phyloP scores from a whole-genome alignment of 2,329 filamentous ascomycete species.

The Botrytis paeoniae region DNA sequence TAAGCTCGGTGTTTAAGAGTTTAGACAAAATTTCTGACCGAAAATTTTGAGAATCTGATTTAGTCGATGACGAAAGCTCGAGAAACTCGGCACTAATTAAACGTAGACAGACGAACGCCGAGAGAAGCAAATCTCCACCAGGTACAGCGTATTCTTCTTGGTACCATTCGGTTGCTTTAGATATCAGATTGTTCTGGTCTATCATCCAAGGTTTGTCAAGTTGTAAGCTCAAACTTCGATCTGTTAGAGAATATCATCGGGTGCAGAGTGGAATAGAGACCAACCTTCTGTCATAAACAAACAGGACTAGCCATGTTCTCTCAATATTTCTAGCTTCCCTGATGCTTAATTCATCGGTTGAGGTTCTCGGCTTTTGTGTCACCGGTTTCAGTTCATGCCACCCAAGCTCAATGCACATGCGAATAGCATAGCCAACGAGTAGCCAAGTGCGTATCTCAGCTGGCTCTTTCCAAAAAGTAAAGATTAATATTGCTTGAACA shows the following conservation, averaged over 20 bases:
- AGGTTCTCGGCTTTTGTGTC: slow-evolving; percentile 17
- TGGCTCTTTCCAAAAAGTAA: slow-evolving; percentile 45
- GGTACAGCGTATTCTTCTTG: slow-evolving; percentile 35
- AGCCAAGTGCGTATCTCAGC: slow-evolving; percentile 43
- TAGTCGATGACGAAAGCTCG: slow-evolving; percentile 24
- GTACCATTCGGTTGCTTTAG: slow-evolving; percentile 41
- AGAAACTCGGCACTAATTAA: slow-evolving; percentile 40
- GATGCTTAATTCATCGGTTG: not conserved
- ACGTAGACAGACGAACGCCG: slow-evolving; percentile 41
- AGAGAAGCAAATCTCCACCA: slow-evolving; percentile 39
- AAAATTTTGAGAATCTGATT: not conserved
- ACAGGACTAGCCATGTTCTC: slow-evolving; percentile 41
- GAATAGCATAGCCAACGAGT: slow-evolving; percentile 42
- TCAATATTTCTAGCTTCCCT: slow-evolving; percentile 40
- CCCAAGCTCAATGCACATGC: slow-evolving; percentile 43
- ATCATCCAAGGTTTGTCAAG: slow-evolving; percentile 45
- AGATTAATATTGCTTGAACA: slow-evolving; percentile 41
- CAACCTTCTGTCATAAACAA: slow-evolving; percentile 43
- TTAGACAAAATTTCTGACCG: slow-evolving; percentile 21
- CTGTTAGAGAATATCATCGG: not conserved
- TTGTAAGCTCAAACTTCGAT: slow-evolving; percentile 41
- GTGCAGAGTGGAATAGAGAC: not conserved
- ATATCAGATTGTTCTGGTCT: slow-evolving; percentile 40
- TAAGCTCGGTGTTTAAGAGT: slow-evolving; percentile 25
- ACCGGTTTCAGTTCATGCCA: slow-evolving; percentile 37